Conservation (phyloP, 768 basidiomycete species). For the Chalciporus chontae region DNA sequence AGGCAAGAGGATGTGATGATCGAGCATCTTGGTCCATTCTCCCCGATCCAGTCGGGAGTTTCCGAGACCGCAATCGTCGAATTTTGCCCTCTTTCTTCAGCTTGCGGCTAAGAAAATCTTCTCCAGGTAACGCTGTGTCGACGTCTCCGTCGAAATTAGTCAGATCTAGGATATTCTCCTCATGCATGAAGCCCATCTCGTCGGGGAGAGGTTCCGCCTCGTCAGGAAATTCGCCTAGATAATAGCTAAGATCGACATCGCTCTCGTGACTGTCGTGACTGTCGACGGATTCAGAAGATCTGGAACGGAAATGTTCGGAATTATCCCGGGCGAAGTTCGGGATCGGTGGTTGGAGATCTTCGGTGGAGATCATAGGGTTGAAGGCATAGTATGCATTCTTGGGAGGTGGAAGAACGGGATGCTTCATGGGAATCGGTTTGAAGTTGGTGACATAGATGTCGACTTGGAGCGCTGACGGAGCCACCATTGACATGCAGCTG, state of each 20-base stretch:
- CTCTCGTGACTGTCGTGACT: conserved; percentile 31
- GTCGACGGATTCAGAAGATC: conserved; percentile 27
- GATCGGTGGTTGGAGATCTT: conserved; percentile 36
- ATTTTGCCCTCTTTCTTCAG: conserved; percentile 61
- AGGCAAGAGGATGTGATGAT: not conserved
- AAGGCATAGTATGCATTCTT: conserved; percentile 14
- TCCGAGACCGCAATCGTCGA: conserved; percentile 47
- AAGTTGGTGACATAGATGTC: conserved; percentile 74
- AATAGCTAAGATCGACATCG: conserved; percentile 42
- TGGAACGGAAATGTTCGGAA: conserved; percentile 4
- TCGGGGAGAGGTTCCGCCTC: conserved; percentile 23
- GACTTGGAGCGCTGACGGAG: conserved; percentile 48
- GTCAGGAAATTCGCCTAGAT: conserved; percentile 35
- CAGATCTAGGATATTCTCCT: conserved; percentile 56
- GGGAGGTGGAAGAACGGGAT: conserved; percentile 5
- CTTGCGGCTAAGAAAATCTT: conserved; percentile 46
- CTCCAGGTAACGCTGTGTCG: conserved; percentile 54
- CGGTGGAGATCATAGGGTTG: conserved; percentile 3
- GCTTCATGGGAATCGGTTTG: conserved; percentile 26
- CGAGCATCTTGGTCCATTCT: conserved; percentile 10
- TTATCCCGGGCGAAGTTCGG: conserved; percentile 24
- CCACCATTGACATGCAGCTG: conserved; percentile 56
- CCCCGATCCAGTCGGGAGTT: conserved; percentile 11
- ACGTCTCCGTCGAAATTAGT: conserved; percentile 81
- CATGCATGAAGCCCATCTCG: conserved; percentile 37